A percentile compares a stretch with the other conserved stretches of the same genome.
phyloP scores from a whole-genome alignment of 1,139 yeast genomes.

The Suhomyces chickasaworum region DNA sequence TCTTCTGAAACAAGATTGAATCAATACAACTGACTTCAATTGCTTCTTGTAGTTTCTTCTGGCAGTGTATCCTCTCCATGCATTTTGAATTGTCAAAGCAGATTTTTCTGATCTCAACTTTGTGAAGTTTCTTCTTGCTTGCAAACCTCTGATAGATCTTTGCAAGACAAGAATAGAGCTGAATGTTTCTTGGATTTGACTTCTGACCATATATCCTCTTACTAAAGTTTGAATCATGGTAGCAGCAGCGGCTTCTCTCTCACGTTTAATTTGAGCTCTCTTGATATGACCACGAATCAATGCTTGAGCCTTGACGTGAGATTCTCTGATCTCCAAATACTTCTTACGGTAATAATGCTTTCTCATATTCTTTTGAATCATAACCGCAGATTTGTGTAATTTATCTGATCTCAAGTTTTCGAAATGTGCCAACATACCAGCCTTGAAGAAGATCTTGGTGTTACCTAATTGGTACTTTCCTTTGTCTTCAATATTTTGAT shows the following conservation, averaged over 20 bases:
- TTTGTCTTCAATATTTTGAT: constrained; percentile 60
- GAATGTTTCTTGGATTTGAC: constrained; percentile 44
- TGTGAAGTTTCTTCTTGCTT: constrained; percentile 53
- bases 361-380: constrained; percentile 84
- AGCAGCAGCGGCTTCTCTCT: constrained; percentile 68
- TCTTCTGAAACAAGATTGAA: constrained; percentile 81
- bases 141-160: constrained; percentile 65
- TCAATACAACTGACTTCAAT: constrained; percentile 58
- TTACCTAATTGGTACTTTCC: constrained; percentile 82
- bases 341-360: constrained; percentile 63
- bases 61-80: constrained; percentile 59
- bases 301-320: constrained; percentile 63
- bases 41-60: constrained; percentile 47
- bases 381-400: constrained; percentile 72
- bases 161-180: constrained; percentile 63
- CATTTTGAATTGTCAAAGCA: constrained; percentile 70
- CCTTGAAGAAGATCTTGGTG: constrained; percentile 92
- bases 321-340: constrained; percentile 56
- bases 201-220: constrained; percentile 65
- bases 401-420: constrained; percentile 85
- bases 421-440: constrained; percentile 91
- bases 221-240: constrained; percentile 68
- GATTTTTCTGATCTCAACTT: constrained; percentile 58
- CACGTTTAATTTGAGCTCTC: constrained; percentile 58
- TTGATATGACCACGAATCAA: constrained; percentile 62